Conservation (phyloP, 768 basidiomycete species). For the Lentinula sp. region DNA sequence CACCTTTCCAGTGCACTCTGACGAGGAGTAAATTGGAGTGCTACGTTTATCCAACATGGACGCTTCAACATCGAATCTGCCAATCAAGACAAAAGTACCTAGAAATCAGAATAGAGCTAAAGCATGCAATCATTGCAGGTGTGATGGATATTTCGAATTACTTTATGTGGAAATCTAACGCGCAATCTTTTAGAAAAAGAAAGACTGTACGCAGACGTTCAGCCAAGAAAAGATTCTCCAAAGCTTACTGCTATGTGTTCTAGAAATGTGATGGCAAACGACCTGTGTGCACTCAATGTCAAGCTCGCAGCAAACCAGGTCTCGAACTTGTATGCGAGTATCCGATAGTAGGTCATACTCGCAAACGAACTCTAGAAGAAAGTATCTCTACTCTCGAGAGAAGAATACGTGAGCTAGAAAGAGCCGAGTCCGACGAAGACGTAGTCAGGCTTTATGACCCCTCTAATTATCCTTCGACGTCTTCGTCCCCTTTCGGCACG, state of each 20-base stretch:
- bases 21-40: too few species aligned
- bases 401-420: conserved; percentile 29
- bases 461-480: conserved; percentile 9
- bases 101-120: conserved; percentile 1
- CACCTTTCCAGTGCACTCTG: neutral
- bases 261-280: conserved; percentile 36
- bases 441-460: conserved; percentile 10
- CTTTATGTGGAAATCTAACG: neutral
- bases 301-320: conserved; percentile 21
- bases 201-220: conserved; percentile 17
- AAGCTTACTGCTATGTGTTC: neutral
- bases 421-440: conserved; percentile 17
- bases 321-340: conserved; percentile 35
- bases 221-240: neutral
- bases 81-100: neutral
- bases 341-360: conserved; percentile 29
- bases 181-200: neutral
- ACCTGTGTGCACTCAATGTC: conserved; percentile 34
- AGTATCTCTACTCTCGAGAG: conserved; percentile 30
- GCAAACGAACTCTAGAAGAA: conserved; percentile 33
- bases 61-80: neutral
- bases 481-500: neutral
- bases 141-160: neutral
- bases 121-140: conserved; percentile 6
- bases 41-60: neutral